phyloP scores from a whole-genome alignment of 495 filamentous ascomycete genomes.

The Mycothermus thermophilus region DNA sequence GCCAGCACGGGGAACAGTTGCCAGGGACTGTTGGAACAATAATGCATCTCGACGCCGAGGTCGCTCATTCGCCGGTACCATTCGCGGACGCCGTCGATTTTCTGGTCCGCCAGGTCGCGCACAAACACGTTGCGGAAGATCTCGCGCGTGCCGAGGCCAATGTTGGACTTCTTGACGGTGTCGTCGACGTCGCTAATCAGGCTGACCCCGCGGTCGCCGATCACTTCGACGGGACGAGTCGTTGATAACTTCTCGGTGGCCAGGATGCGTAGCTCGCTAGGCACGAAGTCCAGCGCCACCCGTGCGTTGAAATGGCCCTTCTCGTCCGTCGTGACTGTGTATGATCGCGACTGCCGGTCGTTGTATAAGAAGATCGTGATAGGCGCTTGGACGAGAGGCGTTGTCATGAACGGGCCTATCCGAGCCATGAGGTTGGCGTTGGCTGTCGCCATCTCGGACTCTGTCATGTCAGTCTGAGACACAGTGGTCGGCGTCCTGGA shows the following conservation, averaged over 20 bases:
- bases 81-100: conserved; percentile 69
- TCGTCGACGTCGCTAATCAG: conserved; percentile 97
- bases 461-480: conserved; percentile 44
- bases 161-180: conserved; percentile 92
- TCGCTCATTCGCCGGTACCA: conserved; percentile 72
- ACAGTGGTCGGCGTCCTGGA: conserved; percentile 33
- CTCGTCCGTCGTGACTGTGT: conserved; percentile 67
- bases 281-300: conserved; percentile 72
- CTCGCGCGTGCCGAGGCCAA: conserved; percentile 71
- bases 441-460: conserved; percentile 58
- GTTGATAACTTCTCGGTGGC: conserved; percentile 76
- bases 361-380: conserved; percentile 94
- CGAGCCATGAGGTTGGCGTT: conserved; percentile 79
- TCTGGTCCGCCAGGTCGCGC: conserved; percentile 66
- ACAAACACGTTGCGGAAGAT: conserved; percentile 94
- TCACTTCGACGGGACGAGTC: conserved; percentile 58
- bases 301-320: conserved; percentile 73
- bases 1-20: conserved; percentile 83
- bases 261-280: conserved; percentile 74
- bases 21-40: conserved; percentile 93
- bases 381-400: conserved; percentile 53
- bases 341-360: conserved; percentile 57
- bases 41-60: conserved; percentile 74
- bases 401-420: conserved; percentile 77
- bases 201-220: conserved; percentile 71